Percentiles rank a stretch among this genome's conserved stretches.
phyloP scores from a whole-genome alignment of 345 rosid genomes.

The Euphorbia lathyris region DNA sequence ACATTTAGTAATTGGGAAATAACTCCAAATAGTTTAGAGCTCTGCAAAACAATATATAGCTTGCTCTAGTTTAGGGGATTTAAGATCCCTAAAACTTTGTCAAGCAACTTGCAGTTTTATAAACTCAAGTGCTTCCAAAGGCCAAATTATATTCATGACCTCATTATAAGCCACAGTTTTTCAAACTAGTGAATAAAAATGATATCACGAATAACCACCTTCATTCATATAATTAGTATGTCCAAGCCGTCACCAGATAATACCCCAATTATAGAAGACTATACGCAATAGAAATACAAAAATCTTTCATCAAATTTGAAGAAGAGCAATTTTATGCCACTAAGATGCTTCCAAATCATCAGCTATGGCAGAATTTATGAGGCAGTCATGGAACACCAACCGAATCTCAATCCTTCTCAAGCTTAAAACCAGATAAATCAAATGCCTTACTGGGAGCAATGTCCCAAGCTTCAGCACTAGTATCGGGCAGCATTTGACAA shows the following conservation, averaged over 20 bases:
- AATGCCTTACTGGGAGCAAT: not conserved
- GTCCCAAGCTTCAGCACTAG: not conserved
- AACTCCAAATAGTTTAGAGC: not conserved
- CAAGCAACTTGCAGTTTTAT: not conserved
- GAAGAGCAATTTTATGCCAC: no score
- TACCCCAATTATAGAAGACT: not conserved
- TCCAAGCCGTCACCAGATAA: not conserved
- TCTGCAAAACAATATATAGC: not conserved
- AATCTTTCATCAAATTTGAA: no score
- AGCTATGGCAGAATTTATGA: no score
- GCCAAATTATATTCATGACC: not conserved
- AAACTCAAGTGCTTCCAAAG: not conserved
- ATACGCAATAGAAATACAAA: not conserved
- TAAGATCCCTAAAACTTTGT: not conserved
- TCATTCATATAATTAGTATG: not conserved
- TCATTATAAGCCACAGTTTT: not conserved
- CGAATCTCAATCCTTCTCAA: no score
- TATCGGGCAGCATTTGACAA: not conserved
- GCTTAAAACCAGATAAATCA: not conserved
- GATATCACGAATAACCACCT: not conserved
- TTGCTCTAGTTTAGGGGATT: not conserved
- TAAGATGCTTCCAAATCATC: no score
- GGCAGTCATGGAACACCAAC: no score
- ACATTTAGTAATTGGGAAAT: not conserved
- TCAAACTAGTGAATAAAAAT: not conserved